A percentile compares a stretch with the other conserved stretches of the same genome.
These are phyloP conservation scores for Silene noctiflora DNA, from an alignment of 179 eudicot species.

Conservation along the genomic window DNA sequence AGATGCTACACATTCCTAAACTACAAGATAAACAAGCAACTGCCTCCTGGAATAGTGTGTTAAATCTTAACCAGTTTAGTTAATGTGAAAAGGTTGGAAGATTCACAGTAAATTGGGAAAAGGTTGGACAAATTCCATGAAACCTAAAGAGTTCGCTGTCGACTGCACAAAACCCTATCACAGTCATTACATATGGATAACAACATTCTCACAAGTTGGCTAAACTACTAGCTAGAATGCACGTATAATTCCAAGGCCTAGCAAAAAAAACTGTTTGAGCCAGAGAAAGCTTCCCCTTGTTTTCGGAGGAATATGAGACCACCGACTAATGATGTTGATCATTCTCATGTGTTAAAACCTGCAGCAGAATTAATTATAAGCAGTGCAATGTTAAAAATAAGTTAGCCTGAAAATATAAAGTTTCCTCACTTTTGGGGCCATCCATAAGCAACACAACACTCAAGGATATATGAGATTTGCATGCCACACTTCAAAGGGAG, in stretches of 20 bases:
- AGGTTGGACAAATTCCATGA: neutral
- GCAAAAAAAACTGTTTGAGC: conserved; percentile 15
- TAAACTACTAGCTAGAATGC: conserved; percentile 14
- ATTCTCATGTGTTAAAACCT: conserved; percentile 21
- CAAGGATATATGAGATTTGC: too few relatives aligned
- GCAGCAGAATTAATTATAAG: conserved; percentile 8
- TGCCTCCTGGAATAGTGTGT: neutral
- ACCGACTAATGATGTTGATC: neutral
- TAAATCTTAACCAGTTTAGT: neutral
- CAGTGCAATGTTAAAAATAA: conserved; percentile 13
- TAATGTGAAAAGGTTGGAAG: neutral
- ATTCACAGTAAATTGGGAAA: conserved; percentile 15
- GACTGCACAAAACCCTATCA: conserved; percentile 15
- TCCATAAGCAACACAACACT: neutral
- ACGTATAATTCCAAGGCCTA: conserved; percentile 12
- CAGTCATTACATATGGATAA: conserved; percentile 21
- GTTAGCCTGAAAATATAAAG: conserved; percentile 2
- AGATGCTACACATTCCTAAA: neutral
- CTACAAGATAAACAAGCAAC: neutral
- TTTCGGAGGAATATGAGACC: conserved; percentile 1
- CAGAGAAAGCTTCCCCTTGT: conserved; percentile 3
- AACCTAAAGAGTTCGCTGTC: conserved; percentile 9
- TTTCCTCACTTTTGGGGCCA: neutral
- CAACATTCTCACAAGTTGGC: conserved; percentile 17
- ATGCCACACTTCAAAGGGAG: too few relatives aligned